phyloP scores from a whole-genome alignment of 2,329 filamentous ascomycete genomes.

The Teratosphaeria zuluensis region DNA sequence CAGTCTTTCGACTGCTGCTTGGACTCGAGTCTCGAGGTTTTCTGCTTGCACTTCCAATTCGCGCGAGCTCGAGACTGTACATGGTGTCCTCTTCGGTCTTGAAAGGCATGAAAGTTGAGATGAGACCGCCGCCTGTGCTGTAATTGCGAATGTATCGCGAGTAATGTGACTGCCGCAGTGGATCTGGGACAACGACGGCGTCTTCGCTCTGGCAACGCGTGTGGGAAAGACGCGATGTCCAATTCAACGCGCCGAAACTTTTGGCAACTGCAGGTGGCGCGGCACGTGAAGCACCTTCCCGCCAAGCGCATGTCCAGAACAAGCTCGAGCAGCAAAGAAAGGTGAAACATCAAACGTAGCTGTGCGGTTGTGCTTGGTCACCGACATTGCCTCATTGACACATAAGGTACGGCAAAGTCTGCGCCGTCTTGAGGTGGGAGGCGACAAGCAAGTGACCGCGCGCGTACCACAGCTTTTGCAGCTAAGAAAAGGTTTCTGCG shows the following conservation, averaged over 20 bases:
- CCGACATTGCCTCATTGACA: neutral
- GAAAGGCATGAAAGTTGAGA: too few species aligned
- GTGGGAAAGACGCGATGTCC: neutral
- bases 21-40: too few species aligned
- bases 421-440: too few species aligned
- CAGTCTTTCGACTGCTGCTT: too few species aligned
- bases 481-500: neutral
- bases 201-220: neutral
- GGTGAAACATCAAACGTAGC: neutral
- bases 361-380: neutral
- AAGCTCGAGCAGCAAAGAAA: neutral
- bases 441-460: too few species aligned
- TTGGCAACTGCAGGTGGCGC: too few species aligned
- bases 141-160: too few species aligned
- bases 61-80: neutral
- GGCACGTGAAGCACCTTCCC: neutral
- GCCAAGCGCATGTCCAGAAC: neutral
- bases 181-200: neutral
- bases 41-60: neutral
- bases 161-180: neutral
- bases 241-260: neutral
- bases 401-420: neutral
- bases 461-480: neutral
- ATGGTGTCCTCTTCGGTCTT: neutral
- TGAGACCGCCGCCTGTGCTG: too few species aligned